Conservation (phyloP, 495 filamentous ascomycete species). For the Hypoxylon intermedium region DNA sequence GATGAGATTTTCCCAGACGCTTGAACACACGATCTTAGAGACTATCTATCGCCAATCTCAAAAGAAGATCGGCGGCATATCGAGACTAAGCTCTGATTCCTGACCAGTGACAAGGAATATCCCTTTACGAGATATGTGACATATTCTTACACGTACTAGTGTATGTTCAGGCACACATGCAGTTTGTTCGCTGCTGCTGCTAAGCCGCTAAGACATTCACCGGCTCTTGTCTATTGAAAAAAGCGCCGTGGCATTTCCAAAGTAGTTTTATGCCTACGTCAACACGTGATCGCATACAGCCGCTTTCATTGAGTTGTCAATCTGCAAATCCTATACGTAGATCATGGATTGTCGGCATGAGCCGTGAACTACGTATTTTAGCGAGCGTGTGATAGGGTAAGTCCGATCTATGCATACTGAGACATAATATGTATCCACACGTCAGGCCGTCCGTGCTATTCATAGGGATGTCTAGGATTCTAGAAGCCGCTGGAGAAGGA, state of each 20-base stretch:
- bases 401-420: too few relatives aligned
- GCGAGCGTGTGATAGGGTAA: too few relatives aligned
- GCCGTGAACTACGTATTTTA: too few relatives aligned
- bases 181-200: too few relatives aligned
- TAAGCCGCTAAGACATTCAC: background rate
- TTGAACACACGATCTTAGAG: constrained; percentile 21
- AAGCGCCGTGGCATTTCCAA: background rate
- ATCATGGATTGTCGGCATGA: too few relatives aligned
- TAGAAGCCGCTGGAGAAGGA: background rate
- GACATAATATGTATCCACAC: too few relatives aligned
- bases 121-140: constrained; percentile 10
- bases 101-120: constrained; percentile 32
- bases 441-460: constrained; percentile 5
- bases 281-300: constrained; percentile 17
- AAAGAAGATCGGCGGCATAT: constrained; percentile 33
- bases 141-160: background rate
- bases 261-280: constrained; percentile 9
- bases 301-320: constrained; percentile 6
- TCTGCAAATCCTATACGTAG: background rate
- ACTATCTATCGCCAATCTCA: constrained; percentile 27
- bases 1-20: background rate
- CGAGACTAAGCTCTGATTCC: constrained; percentile 26
- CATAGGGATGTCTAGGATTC: constrained; percentile 1
- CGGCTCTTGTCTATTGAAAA: background rate
- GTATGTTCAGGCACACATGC: constrained; percentile 5